Evolutionary conservation across 352 stramenopile species (phyloP).

Genomic region (Plasmopara viticola): DNA sequence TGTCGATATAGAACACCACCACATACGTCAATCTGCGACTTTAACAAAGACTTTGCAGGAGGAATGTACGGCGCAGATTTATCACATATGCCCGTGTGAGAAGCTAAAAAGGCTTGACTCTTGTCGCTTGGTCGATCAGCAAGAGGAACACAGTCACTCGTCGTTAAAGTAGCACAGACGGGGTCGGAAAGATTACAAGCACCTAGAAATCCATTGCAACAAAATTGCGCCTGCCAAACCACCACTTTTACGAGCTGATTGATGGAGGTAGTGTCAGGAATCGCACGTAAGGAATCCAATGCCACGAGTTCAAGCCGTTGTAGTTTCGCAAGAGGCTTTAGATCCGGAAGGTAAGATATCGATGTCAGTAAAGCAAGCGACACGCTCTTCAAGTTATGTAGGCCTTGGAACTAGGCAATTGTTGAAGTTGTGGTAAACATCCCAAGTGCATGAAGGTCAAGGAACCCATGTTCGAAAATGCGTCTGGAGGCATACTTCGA

Average conservation of each 20-base stretch:
- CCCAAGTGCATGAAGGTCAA: slow-evolving; percentile 30
- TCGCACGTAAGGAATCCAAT: too few species aligned
- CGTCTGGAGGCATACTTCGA: slow-evolving; percentile 4
- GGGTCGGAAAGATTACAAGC: slow-evolving; percentile 6
- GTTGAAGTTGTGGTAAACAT: slow-evolving; percentile 3
- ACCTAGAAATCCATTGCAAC: slow-evolving; percentile 21
- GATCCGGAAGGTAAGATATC: too few species aligned
- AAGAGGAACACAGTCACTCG: too few species aligned
- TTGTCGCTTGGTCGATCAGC: too few species aligned
- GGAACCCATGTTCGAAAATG: slow-evolving; percentile 14
- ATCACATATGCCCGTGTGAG: too few species aligned
- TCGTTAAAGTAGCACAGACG: not conserved
- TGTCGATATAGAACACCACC: slow-evolving; percentile 11
- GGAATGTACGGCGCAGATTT: too few species aligned
- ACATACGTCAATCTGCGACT: slow-evolving; percentile 8
- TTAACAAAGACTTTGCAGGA: not conserved
- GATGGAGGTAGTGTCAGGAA: too few species aligned
- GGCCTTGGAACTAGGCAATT: slow-evolving; percentile 11
- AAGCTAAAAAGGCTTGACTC: too few species aligned
- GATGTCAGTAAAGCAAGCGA: too few species aligned
- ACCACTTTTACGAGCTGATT: not conserved
- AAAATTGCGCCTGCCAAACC: slow-evolving; percentile 1
- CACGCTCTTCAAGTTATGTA: too few species aligned
- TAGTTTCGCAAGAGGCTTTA: too few species aligned
- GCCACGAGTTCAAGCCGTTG: too few species aligned